Evolutionary conservation across 2,329 filamentous ascomycete genomes (phyloP).

Genomic region (Xylaria sp.): DNA sequence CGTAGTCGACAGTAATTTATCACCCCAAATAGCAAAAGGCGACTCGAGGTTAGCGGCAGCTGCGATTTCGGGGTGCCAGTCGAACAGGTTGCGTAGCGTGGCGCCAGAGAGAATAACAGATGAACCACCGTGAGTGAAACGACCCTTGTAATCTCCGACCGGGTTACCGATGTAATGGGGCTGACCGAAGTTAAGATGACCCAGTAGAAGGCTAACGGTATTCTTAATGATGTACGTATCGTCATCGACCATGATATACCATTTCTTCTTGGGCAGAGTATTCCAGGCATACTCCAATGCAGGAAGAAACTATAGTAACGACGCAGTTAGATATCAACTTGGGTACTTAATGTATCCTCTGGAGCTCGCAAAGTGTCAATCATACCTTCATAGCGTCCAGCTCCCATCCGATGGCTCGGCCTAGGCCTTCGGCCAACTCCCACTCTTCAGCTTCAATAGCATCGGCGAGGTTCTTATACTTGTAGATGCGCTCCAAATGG

Average conservation of each 20-base stretch:
- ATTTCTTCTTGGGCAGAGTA: constrained; percentile 49
- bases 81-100: constrained; percentile 44
- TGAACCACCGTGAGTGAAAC: constrained; percentile 54
- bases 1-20: constrained; percentile 49
- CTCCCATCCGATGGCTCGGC: constrained; percentile 33
- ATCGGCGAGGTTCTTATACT: constrained; percentile 30
- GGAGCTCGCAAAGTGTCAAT: not conserved
- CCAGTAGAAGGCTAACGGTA: constrained; percentile 44
- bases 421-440: constrained; percentile 31
- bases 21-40: constrained; percentile 49
- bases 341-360: not conserved
- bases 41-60: constrained; percentile 43
- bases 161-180: constrained; percentile 52
- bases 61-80: constrained; percentile 38
- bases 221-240: constrained; percentile 51
- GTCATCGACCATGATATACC: constrained; percentile 55
- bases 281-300: constrained; percentile 49
- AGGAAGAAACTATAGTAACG: constrained; percentile 43
- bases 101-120: constrained; percentile 48
- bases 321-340: constrained; percentile 7
- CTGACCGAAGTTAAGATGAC: constrained; percentile 42
- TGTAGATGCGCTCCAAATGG: constrained; percentile 30
- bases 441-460: constrained; percentile 33
- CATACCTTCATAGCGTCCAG: constrained; percentile 35
- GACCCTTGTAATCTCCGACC: constrained; percentile 49